Percentiles rank a stretch among this genome's conserved stretches.
Conservation (phyloP, 139 green algal genomes). For the Spirogloea muscicola region DNA sequence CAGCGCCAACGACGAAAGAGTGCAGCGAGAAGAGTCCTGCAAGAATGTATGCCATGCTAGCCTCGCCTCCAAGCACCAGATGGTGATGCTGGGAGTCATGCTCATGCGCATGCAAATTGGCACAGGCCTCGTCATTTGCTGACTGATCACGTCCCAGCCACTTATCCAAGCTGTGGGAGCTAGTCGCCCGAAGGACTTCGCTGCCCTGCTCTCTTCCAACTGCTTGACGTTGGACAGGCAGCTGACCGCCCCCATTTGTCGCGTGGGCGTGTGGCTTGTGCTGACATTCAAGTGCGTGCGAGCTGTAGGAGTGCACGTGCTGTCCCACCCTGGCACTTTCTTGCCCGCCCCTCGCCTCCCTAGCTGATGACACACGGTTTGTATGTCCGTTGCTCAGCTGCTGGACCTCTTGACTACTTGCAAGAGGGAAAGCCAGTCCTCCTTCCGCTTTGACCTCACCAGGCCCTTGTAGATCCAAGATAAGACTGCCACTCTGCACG, state of each 20-base stretch:
- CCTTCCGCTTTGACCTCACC: no score
- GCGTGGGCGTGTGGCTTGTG: neutral
- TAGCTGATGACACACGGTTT: no score
- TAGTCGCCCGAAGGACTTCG: neutral
- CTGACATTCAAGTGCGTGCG: neutral
- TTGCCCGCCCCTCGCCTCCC: no score
- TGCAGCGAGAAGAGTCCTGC: slow-evolving; percentile 34
- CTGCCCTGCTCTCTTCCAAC: neutral
- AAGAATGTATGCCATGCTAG: slow-evolving; percentile 24
- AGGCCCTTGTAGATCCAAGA: no score
- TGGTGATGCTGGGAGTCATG: slow-evolving; percentile 39
- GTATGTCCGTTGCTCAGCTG: no score
- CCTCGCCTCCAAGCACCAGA: slow-evolving; percentile 16
- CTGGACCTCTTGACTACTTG: no score
- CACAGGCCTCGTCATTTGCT: slow-evolving; percentile 12
- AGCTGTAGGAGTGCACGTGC: neutral
- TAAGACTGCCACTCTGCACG: neutral
- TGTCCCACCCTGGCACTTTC: no score
- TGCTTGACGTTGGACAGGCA: neutral
- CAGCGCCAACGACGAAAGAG: slow-evolving; percentile 42
- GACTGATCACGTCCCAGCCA: neutral
- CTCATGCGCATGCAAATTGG: slow-evolving; percentile 20
- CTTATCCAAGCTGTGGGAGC: neutral
- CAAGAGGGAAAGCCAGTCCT: no score
- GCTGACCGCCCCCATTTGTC: neutral